Base-by-base conservation (phyloP, 2,329 filamentous ascomycete species). In the Apiospora marii region DNA sequence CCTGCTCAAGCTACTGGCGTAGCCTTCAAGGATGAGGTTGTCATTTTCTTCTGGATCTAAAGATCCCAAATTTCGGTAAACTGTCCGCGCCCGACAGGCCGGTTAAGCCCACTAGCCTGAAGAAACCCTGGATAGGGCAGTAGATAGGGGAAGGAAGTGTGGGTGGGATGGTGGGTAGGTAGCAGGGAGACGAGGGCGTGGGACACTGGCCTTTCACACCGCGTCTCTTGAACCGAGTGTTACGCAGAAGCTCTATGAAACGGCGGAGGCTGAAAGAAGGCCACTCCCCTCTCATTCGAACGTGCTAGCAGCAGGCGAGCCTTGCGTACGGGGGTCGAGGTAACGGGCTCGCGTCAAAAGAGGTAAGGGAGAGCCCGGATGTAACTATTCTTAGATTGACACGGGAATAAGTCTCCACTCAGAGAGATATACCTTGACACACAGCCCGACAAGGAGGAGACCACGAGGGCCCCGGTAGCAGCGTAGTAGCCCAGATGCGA, bases 11-110 rank as follows among this genome's bases (percentile, higher is more conserved):
- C 30, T 37, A 19, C 16, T 61, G 10, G 22, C 53, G 22, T 22
- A 22, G 30, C 30, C 53, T 61, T 37, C 30, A 37, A 49, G 22
- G 6, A 12, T 22, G 53, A 22, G 30, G 53, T 61, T 37, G 27
- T 37, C 53, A 61, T 37, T 37, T 64, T 64, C 5, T 14, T 24
- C 58, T 64, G 34, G 30, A 64, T 64, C 30, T 64, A 41, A 34
- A 41, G 58, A 64, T 64, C 58, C 58, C 58, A 64, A 64, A 64
- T 64, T 41, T 64, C 34, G 58, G 58, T 64, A 64, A 41, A 64
- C 30, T n/a, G 34, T 41, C 58, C 22, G 34, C 58, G 34, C 58
- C 58, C 34, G 58, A 64, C 58, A 64, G 22, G 53, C 53, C 30
- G 30, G 53, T 61, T 37, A 30, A 61, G 16, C 16, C 53, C 30